A percentile compares a stretch with the other conserved stretches of the same genome.
These are phyloP conservation scores for Lentinula sp. DNA, from an alignment of 768 basidiomycete species.

Conservation along the genomic window DNA sequence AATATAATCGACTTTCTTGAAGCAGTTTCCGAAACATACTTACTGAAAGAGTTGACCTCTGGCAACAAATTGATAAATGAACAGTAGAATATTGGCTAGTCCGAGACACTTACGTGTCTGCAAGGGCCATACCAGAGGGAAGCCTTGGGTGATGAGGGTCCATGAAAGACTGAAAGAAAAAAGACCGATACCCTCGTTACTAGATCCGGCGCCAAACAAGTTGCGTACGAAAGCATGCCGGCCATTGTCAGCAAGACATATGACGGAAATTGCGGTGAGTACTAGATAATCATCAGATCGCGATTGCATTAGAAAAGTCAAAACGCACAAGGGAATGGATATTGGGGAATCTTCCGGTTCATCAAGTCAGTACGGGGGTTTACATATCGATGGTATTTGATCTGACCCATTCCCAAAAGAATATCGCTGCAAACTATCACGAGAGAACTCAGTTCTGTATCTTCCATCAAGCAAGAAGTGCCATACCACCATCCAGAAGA, in stretches of 20 bases:
- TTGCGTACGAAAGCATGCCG: constrained; percentile 34
- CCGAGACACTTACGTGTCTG: constrained; percentile 35
- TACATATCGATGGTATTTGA: not conserved
- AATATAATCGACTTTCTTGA: not conserved
- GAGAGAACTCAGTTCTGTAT: not conserved
- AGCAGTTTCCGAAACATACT: constrained; percentile 8
- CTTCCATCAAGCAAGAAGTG: not conserved
- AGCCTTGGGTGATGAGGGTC: constrained; percentile 51
- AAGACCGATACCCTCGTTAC: constrained; percentile 46
- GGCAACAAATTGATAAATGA: not conserved
- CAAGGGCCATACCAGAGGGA: constrained; percentile 49
- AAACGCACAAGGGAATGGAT: constrained; percentile 5
- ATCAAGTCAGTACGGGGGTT: not conserved
- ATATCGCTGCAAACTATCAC: not conserved
- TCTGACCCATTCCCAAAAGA: constrained; percentile 5
- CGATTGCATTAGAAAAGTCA: not conserved
- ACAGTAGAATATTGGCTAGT: not conserved
- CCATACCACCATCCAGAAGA: constrained; percentile 50
- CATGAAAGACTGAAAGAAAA: constrained; percentile 42
- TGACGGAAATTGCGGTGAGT: constrained; percentile 41
- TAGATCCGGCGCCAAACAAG: constrained; percentile 37
- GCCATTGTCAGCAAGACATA: constrained; percentile 43
- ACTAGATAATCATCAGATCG: constrained; percentile 15
- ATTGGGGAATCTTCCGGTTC: constrained; percentile 1
- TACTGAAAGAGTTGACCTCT: constrained; percentile 40